These are phyloP conservation scores for Agrocybe praecox DNA, from an alignment of 768 basidiomycete species.

Conservation along the genomic window DNA sequence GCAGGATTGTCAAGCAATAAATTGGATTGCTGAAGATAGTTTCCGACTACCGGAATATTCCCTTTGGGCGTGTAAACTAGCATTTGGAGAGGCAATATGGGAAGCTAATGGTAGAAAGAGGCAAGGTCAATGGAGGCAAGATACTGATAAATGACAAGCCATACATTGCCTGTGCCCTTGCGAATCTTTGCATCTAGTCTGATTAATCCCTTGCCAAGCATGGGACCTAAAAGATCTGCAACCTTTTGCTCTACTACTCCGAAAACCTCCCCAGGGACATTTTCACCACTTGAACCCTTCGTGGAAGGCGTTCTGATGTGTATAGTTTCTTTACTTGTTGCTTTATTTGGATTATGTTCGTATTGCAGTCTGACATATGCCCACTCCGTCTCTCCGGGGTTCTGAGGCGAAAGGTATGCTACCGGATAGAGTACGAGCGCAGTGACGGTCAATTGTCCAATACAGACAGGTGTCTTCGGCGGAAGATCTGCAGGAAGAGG, in stretches of 20 bases:
- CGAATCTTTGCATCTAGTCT: slow-evolving; percentile 77
- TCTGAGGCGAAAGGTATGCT: slow-evolving; percentile 57
- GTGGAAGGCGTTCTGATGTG: slow-evolving; percentile 70
- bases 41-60: slow-evolving; percentile 82
- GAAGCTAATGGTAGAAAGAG: slow-evolving; percentile 50
- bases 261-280: slow-evolving; percentile 64
- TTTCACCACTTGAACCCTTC: slow-evolving; percentile 55
- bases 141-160: slow-evolving; percentile 21
- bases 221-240: slow-evolving; percentile 75
- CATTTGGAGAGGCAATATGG: slow-evolving; percentile 82
- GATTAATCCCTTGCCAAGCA: slow-evolving; percentile 85
- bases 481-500: slow-evolving; percentile 60
- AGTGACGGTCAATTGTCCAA: slow-evolving; percentile 81
- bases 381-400: slow-evolving; percentile 60
- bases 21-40: slow-evolving; percentile 66
- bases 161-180: slow-evolving; percentile 64
- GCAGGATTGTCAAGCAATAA: slow-evolving; percentile 83
- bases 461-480: slow-evolving; percentile 85
- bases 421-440: slow-evolving; percentile 87
- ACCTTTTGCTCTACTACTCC: slow-evolving; percentile 88
- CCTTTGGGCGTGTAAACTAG: slow-evolving; percentile 94
- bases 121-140: background rate
- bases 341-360: slow-evolving; percentile 63
- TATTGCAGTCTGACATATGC: slow-evolving; percentile 70
- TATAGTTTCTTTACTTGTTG: slow-evolving; percentile 68